A percentile compares a stretch with the other conserved stretches of the same genome.
Evolutionary conservation across 2,329 filamentous ascomycete species (phyloP).

Genomic region (Ophiocordyceps camponoti-floridani): DNA sequence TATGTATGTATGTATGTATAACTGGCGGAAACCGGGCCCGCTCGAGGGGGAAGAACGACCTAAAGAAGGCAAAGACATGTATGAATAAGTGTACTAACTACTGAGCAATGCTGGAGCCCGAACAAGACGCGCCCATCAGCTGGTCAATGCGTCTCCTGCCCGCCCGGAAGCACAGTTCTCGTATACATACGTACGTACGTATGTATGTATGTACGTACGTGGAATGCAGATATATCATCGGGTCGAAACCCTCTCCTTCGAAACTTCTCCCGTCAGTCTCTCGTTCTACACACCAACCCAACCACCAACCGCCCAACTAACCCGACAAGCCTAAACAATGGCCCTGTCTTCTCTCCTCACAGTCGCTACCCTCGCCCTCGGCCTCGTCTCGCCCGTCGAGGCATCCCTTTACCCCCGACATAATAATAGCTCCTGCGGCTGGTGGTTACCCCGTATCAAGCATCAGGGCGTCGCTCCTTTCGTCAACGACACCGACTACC

Average conservation of each 20-base stretch:
- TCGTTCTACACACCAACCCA: background rate
- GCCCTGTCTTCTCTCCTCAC: slow-evolving; percentile 24
- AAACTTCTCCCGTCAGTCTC: background rate
- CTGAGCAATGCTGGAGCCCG: too few relatives aligned
- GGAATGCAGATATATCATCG: background rate
- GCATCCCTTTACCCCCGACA: background rate
- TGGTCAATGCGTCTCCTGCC: background rate
- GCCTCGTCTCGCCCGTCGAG: slow-evolving; percentile 19
- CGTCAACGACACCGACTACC: slow-evolving; percentile 29
- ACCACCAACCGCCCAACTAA: background rate
- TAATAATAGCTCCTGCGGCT: slow-evolving; percentile 22
- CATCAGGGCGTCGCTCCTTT: slow-evolving; percentile 54
- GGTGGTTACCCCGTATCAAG: slow-evolving; percentile 56
- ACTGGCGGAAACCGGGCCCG: too few relatives aligned
- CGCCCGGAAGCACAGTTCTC: background rate
- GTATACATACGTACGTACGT: background rate
- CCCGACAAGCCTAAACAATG: slow-evolving; percentile 11
- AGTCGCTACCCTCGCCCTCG: slow-evolving; percentile 22
- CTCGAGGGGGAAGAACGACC: too few relatives aligned
- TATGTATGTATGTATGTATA: too few relatives aligned
- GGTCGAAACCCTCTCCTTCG: background rate
- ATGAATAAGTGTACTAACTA: too few relatives aligned
- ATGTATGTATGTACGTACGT: background rate
- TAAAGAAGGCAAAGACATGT: too few relatives aligned
- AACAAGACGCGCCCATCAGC: background rate